Evolutionary conservation across 805 yeast species (phyloP), one percentile per base, ranked within the genome.

Genomic region (Ogataea neopini): DNA sequence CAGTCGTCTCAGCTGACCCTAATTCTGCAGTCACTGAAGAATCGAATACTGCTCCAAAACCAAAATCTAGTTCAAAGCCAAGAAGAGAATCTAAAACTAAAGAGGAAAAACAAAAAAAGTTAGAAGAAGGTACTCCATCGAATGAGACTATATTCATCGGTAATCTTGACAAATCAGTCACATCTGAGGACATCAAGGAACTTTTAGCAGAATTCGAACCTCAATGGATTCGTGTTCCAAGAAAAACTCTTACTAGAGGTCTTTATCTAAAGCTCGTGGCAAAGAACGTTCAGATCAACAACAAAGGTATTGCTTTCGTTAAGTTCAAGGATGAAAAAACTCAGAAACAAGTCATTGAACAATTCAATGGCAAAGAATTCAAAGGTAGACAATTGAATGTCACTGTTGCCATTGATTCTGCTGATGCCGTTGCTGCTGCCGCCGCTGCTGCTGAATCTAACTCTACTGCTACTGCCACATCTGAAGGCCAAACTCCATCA

Each of bases 331-430:
- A 59, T 53, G 75, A 75, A 50, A 79, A 74, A 45, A 56, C 61
- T 29, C 83, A 79, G 61, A 64, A 69, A 61, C 54, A 64, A 54
- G 81, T 80, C 14, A 70, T 88, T 50, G 80, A 74, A 30, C 79
- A 80, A 59, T 82, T 83, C 66, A 76, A 85, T 53, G 95, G 89
- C 44, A 75, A 74, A 59, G 76, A 74, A 44, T 69, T 85, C 56
- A 79, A 80, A 51, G 96, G 86, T 43, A 79, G 87, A 64, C 74
- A 73, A 42, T 69, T 90, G 49, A 69, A 76, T 39, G 88, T 86
- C 49, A 84, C 83, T 54, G 77, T 84, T 57, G 96, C 96, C 17
- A 77, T 86, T 52, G 88, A 84, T 59, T 72, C 83, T 9, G 71
- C 61, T 7, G 68, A 59, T 28, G 50, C 40, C 28, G 53, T 40